phyloP scores from a whole-genome alignment of 352 stramenopile species.

The Phytopythium ostracodes region DNA sequence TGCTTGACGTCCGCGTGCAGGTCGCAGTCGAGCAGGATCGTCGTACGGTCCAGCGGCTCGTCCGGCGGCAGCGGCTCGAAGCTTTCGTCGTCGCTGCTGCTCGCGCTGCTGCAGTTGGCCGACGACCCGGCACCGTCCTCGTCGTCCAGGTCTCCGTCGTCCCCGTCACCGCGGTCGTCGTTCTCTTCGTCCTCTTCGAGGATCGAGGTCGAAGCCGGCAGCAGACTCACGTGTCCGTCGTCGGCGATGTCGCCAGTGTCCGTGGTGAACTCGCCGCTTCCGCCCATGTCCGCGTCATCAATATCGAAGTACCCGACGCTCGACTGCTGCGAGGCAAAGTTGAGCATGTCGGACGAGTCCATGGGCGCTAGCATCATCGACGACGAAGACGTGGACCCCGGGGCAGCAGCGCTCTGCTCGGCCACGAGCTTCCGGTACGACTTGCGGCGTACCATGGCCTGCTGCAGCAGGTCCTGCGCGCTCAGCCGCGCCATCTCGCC shows the following conservation, averaged over 20 bases:
- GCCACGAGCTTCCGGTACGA: conserved; percentile 44
- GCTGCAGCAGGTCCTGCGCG: conserved; percentile 39
- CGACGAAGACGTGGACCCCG: neutral
- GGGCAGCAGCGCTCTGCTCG: conserved; percentile 8
- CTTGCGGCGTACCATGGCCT: conserved; percentile 49
- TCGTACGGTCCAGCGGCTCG: conserved; percentile 52
- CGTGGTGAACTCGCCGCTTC: conserved; percentile 9
- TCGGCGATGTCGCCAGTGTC: neutral
- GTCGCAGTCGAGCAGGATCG: conserved; percentile 64
- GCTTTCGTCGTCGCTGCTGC: conserved; percentile 46
- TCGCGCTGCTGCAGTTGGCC: conserved; percentile 21
- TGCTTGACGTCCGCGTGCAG: conserved; percentile 52
- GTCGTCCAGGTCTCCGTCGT: conserved; percentile 7
- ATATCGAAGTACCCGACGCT: conserved; percentile 48
- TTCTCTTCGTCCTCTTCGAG: conserved; percentile 13
- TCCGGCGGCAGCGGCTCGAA: conserved; percentile 60
- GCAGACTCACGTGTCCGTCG: neutral
- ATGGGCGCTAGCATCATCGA: neutral
- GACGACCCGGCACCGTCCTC: conserved; percentile 3
- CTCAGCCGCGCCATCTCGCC: conserved; percentile 21
- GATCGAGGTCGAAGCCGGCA: neutral
- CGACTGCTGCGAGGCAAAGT: conserved; percentile 19
- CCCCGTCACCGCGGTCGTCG: conserved; percentile 9
- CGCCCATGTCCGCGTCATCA: conserved; percentile 23
- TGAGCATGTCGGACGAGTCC: conserved; percentile 7